Evolutionary conservation across 257 asterid genomes (phyloP), one percentile per base, ranked within the genome.

Genomic region (Solanum virginianum): DNA sequence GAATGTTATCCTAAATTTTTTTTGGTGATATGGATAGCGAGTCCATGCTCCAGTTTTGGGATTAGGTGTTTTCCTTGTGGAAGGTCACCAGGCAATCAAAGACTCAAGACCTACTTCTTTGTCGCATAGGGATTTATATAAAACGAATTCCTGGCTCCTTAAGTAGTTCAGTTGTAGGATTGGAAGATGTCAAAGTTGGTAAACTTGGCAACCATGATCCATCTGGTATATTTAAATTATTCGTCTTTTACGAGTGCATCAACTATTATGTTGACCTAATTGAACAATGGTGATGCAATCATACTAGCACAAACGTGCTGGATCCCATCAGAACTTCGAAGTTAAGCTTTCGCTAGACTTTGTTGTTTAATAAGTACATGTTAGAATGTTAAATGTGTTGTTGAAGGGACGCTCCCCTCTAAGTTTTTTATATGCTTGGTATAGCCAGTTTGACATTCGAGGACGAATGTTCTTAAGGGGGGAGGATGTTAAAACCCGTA

Each of bases 101-200:
- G 92, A 94, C 93, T 29, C 91, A 88, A 53, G 95, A 92, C 84
- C 84, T 89, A 14, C 97, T 96, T 69, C 86, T 96, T 84, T 93
- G 98, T 91, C 95, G 98, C 91, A 90, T 96, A 93, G 99, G 98
- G 24, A 71, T 96, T 87, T 96, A 97, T 79, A 88, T 89, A 84
- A 94, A 91, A 89, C 92, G 86, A 80, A 88, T 94, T 53, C 87
- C 93, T 18, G 86, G 51, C 88, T 71, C 91, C 65, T 90, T 86
- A 13, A 85, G 88, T 89, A 87, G 88, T 87, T 84, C 87, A 83
- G 47, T 92, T 81, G 87, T 89, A 72, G 89, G 85, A 69, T 80
- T 70, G 59, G 85, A 85, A 62, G 84, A 74, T 84, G 80, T 62
- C 56, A 83, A 83, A 83, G 62, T 56, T 63, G 87, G 80, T 41